These are phyloP conservation scores for Tricholoma terreum DNA, from an alignment of 768 basidiomycete genomes.

Conservation along the genomic window DNA sequence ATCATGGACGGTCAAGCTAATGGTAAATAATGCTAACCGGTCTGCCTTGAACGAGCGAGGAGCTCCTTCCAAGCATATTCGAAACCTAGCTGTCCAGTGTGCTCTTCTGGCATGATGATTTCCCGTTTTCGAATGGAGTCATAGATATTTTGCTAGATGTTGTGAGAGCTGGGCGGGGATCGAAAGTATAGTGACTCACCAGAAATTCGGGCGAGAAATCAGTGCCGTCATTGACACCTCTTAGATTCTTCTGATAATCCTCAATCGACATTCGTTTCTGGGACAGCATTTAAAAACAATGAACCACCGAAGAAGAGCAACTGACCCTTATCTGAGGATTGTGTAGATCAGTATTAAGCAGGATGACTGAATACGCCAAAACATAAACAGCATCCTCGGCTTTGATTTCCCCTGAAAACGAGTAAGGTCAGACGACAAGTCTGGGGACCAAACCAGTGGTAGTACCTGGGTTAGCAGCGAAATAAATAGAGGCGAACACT, in stretches of 20 bases:
- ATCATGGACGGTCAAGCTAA: background rate
- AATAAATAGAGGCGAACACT: slow-evolving; percentile 89
- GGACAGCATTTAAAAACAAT: background rate
- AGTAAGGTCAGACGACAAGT: slow-evolving; percentile 4
- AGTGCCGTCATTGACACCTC: slow-evolving; percentile 84
- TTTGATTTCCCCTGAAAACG: slow-evolving; percentile 72
- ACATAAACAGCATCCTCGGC: slow-evolving; percentile 93
- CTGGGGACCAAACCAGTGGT: slow-evolving; percentile 15
- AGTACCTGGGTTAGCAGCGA: slow-evolving; percentile 80
- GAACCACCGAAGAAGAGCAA: background rate
- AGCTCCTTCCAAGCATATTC: slow-evolving; percentile 99
- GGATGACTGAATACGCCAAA: slow-evolving; percentile 90
- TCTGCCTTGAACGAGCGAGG: slow-evolving; percentile 72
- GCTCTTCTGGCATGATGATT: slow-evolving; percentile 97
- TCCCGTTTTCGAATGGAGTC: slow-evolving; percentile 93
- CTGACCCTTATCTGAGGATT: slow-evolving; percentile 88
- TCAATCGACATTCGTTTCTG: slow-evolving; percentile 97
- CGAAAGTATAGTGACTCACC: slow-evolving; percentile 37
- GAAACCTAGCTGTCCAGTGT: slow-evolving; percentile 93
- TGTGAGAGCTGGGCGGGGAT: background rate
- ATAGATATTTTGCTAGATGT: slow-evolving; percentile 74
- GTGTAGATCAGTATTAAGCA: slow-evolving; percentile 97
- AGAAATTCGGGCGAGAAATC: slow-evolving; percentile 87
- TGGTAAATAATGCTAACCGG: slow-evolving; percentile 55
- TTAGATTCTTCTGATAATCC: slow-evolving; percentile 88